These are phyloP conservation scores for Leavenworthia alabamica DNA, from an alignment of 345 rosid species.

Conservation along the genomic window DNA sequence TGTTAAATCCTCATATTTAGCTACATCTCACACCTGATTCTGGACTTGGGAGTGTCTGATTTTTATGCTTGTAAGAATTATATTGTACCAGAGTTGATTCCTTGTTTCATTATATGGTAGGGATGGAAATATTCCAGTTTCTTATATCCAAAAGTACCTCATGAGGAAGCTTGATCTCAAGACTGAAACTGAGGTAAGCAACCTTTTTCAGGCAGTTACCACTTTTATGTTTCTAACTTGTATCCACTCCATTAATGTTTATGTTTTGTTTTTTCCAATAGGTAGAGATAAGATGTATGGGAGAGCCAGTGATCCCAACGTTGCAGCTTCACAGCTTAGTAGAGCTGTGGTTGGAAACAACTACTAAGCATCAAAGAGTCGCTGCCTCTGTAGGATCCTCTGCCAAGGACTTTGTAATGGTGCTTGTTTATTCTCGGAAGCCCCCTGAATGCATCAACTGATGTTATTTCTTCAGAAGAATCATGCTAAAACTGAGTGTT, in stretches of 20 bases:
- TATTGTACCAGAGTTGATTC: slow-evolving; percentile 2
- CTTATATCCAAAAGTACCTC: slow-evolving; percentile 80
- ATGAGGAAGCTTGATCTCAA: slow-evolving; percentile 71
- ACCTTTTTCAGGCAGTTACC: not conserved
- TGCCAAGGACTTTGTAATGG: slow-evolving; percentile 92
- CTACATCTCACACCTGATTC: slow-evolving; percentile 2
- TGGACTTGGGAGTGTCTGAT: not conserved
- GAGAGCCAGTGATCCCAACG: slow-evolving; percentile 67
- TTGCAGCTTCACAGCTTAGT: slow-evolving; percentile 57
- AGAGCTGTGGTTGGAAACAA: slow-evolving; percentile 68
- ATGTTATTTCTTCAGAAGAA: too few relatives aligned
- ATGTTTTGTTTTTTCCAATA: slow-evolving; percentile 12
- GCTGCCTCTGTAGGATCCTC: slow-evolving; percentile 65
- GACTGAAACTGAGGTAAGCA: slow-evolving; percentile 73
- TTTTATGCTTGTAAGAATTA: not conserved
- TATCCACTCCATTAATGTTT: too few relatives aligned
- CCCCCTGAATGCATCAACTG: slow-evolving; percentile 26
- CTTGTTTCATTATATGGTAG: slow-evolving; percentile 34
- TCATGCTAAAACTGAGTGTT: too few relatives aligned
- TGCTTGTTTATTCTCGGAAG: slow-evolving; percentile 66
- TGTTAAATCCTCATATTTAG: too few relatives aligned
- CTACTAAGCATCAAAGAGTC: slow-evolving; percentile 49
- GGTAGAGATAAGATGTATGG: slow-evolving; percentile 89
- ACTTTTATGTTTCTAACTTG: not conserved
- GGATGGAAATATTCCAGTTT: slow-evolving; percentile 80